Base-by-base conservation (phyloP, 345 rosid species). In the Zanthoxylum bungeanum region DNA sequence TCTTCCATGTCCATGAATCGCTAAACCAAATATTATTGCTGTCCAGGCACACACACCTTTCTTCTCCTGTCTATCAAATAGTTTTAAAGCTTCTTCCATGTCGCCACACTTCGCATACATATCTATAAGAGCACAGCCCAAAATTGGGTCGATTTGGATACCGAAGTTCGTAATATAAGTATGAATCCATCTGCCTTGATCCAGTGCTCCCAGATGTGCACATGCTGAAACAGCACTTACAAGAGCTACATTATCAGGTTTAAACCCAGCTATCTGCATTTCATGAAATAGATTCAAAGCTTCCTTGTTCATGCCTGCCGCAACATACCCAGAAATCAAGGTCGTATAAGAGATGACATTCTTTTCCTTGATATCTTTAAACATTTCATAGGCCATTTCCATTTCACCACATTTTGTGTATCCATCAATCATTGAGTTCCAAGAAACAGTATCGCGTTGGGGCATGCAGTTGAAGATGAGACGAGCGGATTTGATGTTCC, bases 121-220 rank as follows among this genome's bases (percentile, higher is more conserved):
- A 74, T 87, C 88, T 22, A 81, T 80, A 27, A 92, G 86, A 60
- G 80, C 88, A 64, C 92, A 83, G 6, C 77, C 80, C 73, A 92
- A 68, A 19, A 84, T 70, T 16, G 83, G 71, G 63, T 92, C 93
- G 0, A 76, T 71, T 39, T 60, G 33, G 33, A 77, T 68, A 37
- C 74, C 55, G 33, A 2, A 62, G 64, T 68, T 78, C 9, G 77
- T 60, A 9, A 84, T 72, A 44, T 86, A 82, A n/a, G 82, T 74
- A 70, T 88, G 96, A 69, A 90, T 85, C 91, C 91, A 92, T 76
- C 85, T 84, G 71, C 97, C 97, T 78, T 85, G 91, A 47, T 92
- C 96, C 68, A 87, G 51, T 52, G 91, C 92, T 52, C 89, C 96
- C 1, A 92, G 89, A 75, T 82, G 77, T 31, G 97, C 82, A 64